phyloP scores from a whole-genome alignment of 2,329 filamentous ascomycete species.

The Colletotrichum australisinense region DNA sequence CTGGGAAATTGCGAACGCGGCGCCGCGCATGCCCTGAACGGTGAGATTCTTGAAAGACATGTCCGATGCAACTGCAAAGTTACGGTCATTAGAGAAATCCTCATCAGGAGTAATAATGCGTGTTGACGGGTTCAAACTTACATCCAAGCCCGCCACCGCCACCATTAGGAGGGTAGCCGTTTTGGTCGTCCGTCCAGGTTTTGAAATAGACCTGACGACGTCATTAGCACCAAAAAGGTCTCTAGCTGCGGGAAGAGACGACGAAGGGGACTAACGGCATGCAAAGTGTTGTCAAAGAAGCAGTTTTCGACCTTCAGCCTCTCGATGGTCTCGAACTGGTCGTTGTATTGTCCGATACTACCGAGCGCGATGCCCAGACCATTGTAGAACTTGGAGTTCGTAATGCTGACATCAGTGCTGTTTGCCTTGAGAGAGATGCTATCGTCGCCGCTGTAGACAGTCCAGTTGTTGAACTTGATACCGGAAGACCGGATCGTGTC shows the following conservation, averaged over 20 bases:
- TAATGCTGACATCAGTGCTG: constrained; percentile 44
- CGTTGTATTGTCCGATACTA: constrained; percentile 59
- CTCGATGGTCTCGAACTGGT: constrained; percentile 55
- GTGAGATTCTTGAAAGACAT: constrained; percentile 29
- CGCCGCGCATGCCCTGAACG: constrained; percentile 35
- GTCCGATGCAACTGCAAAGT: constrained; percentile 13
- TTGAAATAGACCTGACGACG: constrained; percentile 58
- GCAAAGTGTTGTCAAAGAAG: constrained; percentile 48
- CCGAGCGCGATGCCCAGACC: constrained; percentile 59
- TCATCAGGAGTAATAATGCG: too few relatives aligned
- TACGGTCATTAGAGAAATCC: too few relatives aligned
- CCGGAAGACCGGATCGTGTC: constrained; percentile 40
- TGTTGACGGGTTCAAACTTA: constrained; percentile 32
- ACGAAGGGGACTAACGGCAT: constrained; percentile 42
- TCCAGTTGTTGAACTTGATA: constrained; percentile 43
- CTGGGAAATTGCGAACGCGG: constrained; percentile 45
- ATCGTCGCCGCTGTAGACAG: constrained; percentile 41
- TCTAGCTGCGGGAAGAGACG: too few relatives aligned
- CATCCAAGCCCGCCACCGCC: constrained; percentile 60
- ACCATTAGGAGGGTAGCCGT: constrained; percentile 59
- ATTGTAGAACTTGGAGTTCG: constrained; percentile 52
- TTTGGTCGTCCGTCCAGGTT: constrained; percentile 59
- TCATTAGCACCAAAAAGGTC: too few relatives aligned
- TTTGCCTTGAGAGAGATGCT: constrained; percentile 40
- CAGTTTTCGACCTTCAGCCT: constrained; percentile 53